These are phyloP conservation scores for Elsinoe australis DNA, from an alignment of 2,329 filamentous ascomycete species.

Conservation along the genomic window DNA sequence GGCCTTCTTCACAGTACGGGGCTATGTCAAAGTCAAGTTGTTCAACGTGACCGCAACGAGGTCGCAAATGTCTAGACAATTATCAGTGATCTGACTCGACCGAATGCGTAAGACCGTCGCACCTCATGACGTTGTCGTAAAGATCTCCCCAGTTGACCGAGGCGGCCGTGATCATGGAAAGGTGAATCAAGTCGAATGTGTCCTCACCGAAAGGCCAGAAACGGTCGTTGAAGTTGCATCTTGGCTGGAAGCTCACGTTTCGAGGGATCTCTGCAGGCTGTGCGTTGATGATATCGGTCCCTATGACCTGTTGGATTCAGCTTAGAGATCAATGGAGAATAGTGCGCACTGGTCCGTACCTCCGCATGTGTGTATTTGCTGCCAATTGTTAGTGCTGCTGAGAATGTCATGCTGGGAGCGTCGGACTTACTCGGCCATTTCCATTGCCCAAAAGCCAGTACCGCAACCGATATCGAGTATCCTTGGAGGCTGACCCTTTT, in stretches of 20 bases:
- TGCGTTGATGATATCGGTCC: constrained; percentile 55
- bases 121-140: constrained; percentile 64
- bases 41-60: constrained; percentile 68
- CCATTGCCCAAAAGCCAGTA: constrained; percentile 85
- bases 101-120: constrained; percentile 28
- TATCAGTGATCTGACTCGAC: constrained; percentile 9
- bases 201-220: constrained; percentile 61
- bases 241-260: constrained; percentile 58
- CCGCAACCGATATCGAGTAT: constrained; percentile 69
- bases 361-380: constrained; percentile 49
- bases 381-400: constrained; percentile 23
- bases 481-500: constrained; percentile 32
- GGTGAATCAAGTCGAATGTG: constrained; percentile 75
- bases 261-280: constrained; percentile 48
- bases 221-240: constrained; percentile 74
- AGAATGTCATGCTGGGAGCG: too few species aligned
- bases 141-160: constrained; percentile 67
- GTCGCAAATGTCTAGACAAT: constrained; percentile 59
- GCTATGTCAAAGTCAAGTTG: constrained; percentile 83
- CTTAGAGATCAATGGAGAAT: constrained; percentile 1
- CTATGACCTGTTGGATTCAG: constrained; percentile 41
- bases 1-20: constrained; percentile 62
- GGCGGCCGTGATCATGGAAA: constrained; percentile 71
- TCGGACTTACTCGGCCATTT: constrained; percentile 72
- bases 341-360: too few species aligned